phyloP scores from a whole-genome alignment of 352 stramenopile species.

The Phytophthora constricta region DNA sequence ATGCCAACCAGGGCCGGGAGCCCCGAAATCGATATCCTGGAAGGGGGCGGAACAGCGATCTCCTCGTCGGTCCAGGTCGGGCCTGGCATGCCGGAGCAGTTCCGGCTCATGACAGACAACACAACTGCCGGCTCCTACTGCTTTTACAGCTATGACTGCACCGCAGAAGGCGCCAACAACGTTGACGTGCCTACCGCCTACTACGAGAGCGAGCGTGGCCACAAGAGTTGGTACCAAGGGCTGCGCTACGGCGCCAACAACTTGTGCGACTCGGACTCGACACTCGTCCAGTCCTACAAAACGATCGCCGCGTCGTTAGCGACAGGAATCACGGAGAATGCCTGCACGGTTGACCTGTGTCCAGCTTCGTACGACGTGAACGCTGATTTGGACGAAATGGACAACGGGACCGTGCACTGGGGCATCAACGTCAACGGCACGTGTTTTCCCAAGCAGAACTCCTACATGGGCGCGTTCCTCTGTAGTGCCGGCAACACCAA shows the following conservation, averaged over 20 bases:
- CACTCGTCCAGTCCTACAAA: constrained; percentile 41
- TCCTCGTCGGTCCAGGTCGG: constrained; percentile 92
- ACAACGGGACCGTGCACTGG: constrained; percentile 48
- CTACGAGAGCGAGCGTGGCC: constrained; percentile 46
- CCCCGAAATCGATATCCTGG: constrained; percentile 97
- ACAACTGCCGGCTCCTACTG: constrained; percentile 31
- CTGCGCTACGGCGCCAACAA: constrained; percentile 68
- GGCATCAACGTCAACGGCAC: constrained; percentile 68
- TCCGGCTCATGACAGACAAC: constrained; percentile 41
- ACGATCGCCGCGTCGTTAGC: constrained; percentile 45
- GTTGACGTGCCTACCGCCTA: constrained; percentile 45
- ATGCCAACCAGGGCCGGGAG: constrained; percentile 88
- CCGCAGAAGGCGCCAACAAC: constrained; percentile 50
- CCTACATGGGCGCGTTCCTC: constrained; percentile 63
- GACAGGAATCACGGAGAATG: constrained; percentile 55
- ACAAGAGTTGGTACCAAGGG: constrained; percentile 77
- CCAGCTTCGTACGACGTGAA: constrained; percentile 63
- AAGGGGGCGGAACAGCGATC: constrained; percentile 82
- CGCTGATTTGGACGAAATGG: constrained; percentile 46
- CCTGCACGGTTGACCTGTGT: constrained; percentile 47
- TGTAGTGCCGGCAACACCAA: constrained; percentile 62
- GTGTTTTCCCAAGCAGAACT: constrained; percentile 68
- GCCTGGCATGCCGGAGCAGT: constrained; percentile 68
- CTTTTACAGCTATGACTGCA: constrained; percentile 51
- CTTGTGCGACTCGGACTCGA: constrained; percentile 43